Evolutionary conservation across 805 yeast genomes (phyloP), one percentile per base, ranked within the genome.

Genomic region (Candida germanica): DNA sequence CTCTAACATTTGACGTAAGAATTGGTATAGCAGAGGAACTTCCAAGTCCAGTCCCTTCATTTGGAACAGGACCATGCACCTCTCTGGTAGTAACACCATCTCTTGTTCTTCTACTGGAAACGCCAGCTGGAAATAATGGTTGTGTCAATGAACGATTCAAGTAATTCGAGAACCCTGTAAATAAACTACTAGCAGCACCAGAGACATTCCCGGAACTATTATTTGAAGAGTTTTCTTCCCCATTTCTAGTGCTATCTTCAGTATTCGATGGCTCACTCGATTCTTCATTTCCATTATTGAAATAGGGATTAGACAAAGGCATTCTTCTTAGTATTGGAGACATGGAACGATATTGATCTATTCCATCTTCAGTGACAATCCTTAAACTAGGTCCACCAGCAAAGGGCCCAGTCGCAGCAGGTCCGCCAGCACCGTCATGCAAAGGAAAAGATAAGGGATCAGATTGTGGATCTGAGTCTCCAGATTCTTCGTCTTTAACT

Each of bases 61-160:
- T 5, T 6, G 16, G 11, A 14, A 21, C 19, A 9, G 37, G 26
- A 18, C 21, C 2, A 10, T 12, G 7, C 4, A 26, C 3, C 2
- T 9, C 7, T 8, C 39, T 45, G 9, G 77, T 71, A n/a, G 54
- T 64, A 1, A 70, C 72, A 2, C 79, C 79, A 30, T 43, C 48
- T 0, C 61, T 49, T 0, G 73, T 70, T 40, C 79, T 53, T 39
- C 75, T 61, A 44, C 78, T 73, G 10, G 69, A 52, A 7, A 75
- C 71, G 1, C 78, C 79, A 3, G 67, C 45, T 1, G 79, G 70
- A 45, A 75, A 73, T 27, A 65, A 41, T 5, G 40, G 36, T 21
- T 31, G 31, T 6, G 21, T 26, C 12, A 26, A n/a, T 40, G 35
- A 29, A 12, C 40, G 49, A 17, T 40, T 49, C 5, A 38, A 26